Percentiles rank a stretch among this genome's conserved stretches.
These are phyloP conservation scores for Bacterosira constricta DNA, from an alignment of 108 stramenopile genomes.

Conservation along the genomic window DNA sequence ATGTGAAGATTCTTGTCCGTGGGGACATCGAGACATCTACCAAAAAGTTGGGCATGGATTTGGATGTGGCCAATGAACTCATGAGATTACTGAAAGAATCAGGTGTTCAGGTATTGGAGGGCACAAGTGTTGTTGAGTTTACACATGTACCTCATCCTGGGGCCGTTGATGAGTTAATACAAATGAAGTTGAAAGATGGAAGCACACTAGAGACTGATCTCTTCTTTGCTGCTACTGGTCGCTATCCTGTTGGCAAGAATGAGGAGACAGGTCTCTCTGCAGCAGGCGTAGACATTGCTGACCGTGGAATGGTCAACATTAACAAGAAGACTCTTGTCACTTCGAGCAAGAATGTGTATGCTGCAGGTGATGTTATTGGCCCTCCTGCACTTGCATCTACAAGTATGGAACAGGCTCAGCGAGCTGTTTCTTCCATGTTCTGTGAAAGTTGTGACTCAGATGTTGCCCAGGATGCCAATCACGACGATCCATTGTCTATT, in stretches of 20 bases:
- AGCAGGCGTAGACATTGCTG: slow-evolving; percentile 19
- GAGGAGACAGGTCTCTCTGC: slow-evolving; percentile 16
- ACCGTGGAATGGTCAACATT: slow-evolving; percentile 20
- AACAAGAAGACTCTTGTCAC: slow-evolving; percentile 20
- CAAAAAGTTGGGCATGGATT: slow-evolving; percentile 32
- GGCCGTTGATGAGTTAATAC: slow-evolving; percentile 7
- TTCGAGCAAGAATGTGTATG: slow-evolving; percentile 17
- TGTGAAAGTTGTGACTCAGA: background rate
- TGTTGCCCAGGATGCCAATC: slow-evolving; percentile 5
- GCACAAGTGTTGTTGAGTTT: slow-evolving; percentile 15
- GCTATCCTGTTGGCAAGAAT: slow-evolving; percentile 15
- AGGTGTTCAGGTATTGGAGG: slow-evolving; percentile 12
- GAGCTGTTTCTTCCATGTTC: slow-evolving; percentile 17
- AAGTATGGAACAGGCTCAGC: slow-evolving; percentile 24
- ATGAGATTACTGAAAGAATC: slow-evolving; percentile 12
- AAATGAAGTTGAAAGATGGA: slow-evolving; percentile 25
- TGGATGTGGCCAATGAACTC: slow-evolving; percentile 31
- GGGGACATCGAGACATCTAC: slow-evolving; percentile 11
- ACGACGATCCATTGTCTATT: slow-evolving; percentile 24
- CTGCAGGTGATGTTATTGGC: slow-evolving; percentile 39
- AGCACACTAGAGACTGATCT: slow-evolving; percentile 24
- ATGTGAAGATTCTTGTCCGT: slow-evolving; percentile 33
- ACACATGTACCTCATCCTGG: slow-evolving; percentile 6
- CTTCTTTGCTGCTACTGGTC: slow-evolving; percentile 29
- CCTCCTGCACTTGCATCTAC: slow-evolving; percentile 30